Evolutionary conservation across 2,329 filamentous ascomycete genomes (phyloP), one percentile per base, ranked within the genome.

Genomic region (Pyrenophora seminiperda): DNA sequence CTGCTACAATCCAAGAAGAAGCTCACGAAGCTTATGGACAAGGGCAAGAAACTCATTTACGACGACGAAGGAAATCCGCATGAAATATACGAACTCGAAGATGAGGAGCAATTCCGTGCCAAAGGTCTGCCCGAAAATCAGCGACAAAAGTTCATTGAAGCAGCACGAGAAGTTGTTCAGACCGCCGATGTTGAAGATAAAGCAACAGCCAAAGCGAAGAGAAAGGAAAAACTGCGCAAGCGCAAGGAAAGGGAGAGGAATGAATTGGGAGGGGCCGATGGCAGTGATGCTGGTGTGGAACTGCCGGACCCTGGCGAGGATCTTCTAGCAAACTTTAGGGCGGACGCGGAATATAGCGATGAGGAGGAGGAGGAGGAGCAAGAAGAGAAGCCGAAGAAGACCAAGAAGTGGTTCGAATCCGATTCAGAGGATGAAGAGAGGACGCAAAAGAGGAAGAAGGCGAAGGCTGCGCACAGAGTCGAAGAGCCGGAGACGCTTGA

Each of bases 1-100:
- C 83, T 96, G n/a, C 83, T 97, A 59, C 88, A 88, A 67, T 95
- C 90, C 15, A 97, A 97, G 81, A 96, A 96, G 81, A 89, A 95
- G 74, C 83, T 97, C 59, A 82, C 91, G 68, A 94, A 96, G 71
- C 89, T 90, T 79, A 95, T 91, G 79, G 90, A 91, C 67, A 89
- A 88, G 68, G 89, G 90, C 10, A 87, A 84, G 32, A 96, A 94
- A 71, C 77, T 97, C 6, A 81, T 97, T 4, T 99, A 93, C 71
- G 93, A 97, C 75, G 92, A 96, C 39, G 91, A 97, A 24, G 93
- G 92, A 61, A 86, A 89, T 54, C 81, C 91, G 3, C 91, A 94
- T 72, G 84, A 89, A 56, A 73, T 95, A 11, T 97, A 97, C 76
- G 89, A 96, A 71, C 85, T 99, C 60, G 88, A 93, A 68, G 84